Evolutionary conservation across 2,329 filamentous ascomycete genomes (phyloP), one percentile per base, ranked within the genome.

Genomic region (Alternaria sp.): DNA sequence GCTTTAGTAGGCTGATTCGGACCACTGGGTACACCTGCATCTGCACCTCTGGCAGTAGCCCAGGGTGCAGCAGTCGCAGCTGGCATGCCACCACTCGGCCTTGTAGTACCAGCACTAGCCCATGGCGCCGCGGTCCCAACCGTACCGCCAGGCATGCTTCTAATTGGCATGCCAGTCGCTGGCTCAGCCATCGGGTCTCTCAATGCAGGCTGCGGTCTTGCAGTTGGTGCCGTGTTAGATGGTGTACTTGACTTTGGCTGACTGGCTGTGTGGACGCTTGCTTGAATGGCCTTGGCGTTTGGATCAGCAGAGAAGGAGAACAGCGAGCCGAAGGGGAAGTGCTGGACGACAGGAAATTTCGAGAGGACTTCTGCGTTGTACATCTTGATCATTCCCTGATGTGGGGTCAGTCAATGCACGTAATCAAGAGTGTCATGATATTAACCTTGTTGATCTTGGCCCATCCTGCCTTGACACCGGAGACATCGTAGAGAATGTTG

Each of bases 291-390:
- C 40, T 70, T 63, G 15, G 82, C 82, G 9, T 73, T 67, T 0
- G 83, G 80, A 64, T 85, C 82, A n/a, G 72, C 67, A 66, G 83
- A 80, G 83, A 83, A 85, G 40, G 69, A 66, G 66, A 85, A 85
- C 11, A 85, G 72, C n/a, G 82, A 83, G 17, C 83, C 84, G 60
- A 85, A 85, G 4, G 81, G 82, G 62, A 85, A 98, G 80, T 99
- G 96, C 81, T 99, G 96, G n/a, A 99, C 93, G 3, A 99, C 96
- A 3, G 96, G 96, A 76, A 97, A 97, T 80, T 99, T 99, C 43
- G 92, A 93, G 13, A 99, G 85, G 4, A 99, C 96, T 82, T 99
- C 96, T 17, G 93, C 96, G 70, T 96, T 93, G 83, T 95, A 99
- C 96, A 99, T 99, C 81, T 98, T 99, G 74, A 99, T 89, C 96